A percentile compares a stretch with the other conserved stretches of the same genome.
These are phyloP conservation scores for Jamesozyma gamospora DNA, from an alignment of 805 yeast species.

Conservation along the genomic window DNA sequence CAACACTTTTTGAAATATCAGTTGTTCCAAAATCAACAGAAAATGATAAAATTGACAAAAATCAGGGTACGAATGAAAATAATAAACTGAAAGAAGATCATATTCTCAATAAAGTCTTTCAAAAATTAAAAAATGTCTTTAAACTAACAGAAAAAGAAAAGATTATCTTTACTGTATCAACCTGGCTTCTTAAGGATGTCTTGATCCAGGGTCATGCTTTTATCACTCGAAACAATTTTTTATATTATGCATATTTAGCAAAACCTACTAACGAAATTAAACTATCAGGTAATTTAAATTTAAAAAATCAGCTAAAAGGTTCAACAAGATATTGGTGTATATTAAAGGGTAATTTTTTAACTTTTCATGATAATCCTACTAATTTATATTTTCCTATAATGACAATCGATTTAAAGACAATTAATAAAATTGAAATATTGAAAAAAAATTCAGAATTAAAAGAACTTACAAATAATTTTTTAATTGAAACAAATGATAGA, in stretches of 20 bases:
- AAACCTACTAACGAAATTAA: conserved; percentile 32
- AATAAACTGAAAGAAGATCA: not conserved
- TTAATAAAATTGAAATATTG: conserved; percentile 47
- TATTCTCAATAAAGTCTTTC: not conserved
- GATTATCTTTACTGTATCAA: conserved; percentile 52
- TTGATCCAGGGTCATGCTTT: conserved; percentile 78
- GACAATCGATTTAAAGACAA: conserved; percentile 61
- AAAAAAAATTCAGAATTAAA: conserved; percentile 5
- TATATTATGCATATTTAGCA: conserved; percentile 77
- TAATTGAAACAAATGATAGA: conserved; percentile 46
- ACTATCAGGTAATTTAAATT: conserved; percentile 42
- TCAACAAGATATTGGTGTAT: conserved; percentile 66
- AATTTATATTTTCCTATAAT: conserved; percentile 78
- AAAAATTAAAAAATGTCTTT: conserved; percentile 19
- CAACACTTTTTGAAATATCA: conserved; percentile 17
- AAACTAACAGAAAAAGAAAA: conserved; percentile 44
- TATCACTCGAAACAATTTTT: conserved; percentile 50
- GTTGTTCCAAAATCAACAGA: conserved; percentile 4
- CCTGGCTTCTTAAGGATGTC: conserved; percentile 78
- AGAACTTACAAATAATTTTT: conserved; percentile 38
- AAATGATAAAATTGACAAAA: not conserved
- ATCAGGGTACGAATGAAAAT: not conserved
- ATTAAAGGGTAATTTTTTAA: conserved; percentile 54
- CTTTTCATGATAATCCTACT: conserved; percentile 59
- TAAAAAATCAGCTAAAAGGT: conserved; percentile 27